Evolutionary conservation across 768 basidiomycete species (phyloP), one percentile per base, ranked within the genome.

Genomic region (Lactarius pseudohatsudake): DNA sequence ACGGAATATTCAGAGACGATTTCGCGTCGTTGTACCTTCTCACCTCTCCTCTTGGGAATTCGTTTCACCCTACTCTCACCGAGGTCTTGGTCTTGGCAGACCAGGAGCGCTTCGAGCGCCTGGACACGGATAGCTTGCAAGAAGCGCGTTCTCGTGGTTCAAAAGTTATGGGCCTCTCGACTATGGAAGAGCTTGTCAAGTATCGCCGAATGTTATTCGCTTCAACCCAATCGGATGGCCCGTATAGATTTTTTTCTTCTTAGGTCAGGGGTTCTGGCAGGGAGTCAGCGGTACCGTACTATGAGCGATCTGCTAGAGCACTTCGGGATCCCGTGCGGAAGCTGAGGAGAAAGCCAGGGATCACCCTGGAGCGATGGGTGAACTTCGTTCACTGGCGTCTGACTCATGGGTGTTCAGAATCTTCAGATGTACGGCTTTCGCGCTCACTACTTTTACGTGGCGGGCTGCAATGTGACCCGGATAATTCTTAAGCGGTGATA

Each of bases 341-440:
- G 26, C 34, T 65, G 59, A 43, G 64, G 22, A 28, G 38, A 22
- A 34, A 47, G 16, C 32, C 34, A 8, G 59, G 47, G 10, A 22
- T 32, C 16, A 32, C 57, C n/a, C n/a, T 61, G 7, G 59, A 54
- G 13, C 38, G 53, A 26, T 56, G 64, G 34, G 53, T 43, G n/a
- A 38, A 50, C 18, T 45, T 61, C 15, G 59, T 55, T 8, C 64
- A 65, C 40, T 47, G 53, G 59, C 6, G 50, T 53, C 6, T 61
- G 10, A 43, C 11, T 38, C 22, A 4, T 26, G 22, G n/a, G 10
- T 50, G 22, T 5, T 6, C 11, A 22, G 26, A 26, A 26, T 26
- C 26, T 26, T 26, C 26, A 26, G 1, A 22, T 50, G 50, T 16
- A 53, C 26, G 50, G 50, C 50, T 53, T 53, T 28, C 6, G 26